Evolutionary conservation across 345 rosid genomes (phyloP).

Genomic region (Lagerstroemia speciosa): DNA sequence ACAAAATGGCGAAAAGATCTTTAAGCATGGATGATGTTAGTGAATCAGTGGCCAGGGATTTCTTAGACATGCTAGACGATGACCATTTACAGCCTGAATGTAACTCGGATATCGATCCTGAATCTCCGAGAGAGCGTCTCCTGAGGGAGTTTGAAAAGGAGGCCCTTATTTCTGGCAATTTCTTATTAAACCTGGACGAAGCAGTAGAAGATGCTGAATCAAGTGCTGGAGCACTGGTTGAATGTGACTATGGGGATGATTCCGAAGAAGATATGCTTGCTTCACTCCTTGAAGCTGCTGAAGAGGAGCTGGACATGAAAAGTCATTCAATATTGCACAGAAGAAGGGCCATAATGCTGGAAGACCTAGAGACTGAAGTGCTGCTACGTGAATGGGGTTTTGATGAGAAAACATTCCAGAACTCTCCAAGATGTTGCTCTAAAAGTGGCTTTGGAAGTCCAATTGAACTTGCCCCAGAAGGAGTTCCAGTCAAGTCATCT

Average conservation of each 20-base stretch:
- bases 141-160: conserved; percentile 71
- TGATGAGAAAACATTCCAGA: conserved; percentile 40
- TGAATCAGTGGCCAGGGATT: conserved; percentile 57
- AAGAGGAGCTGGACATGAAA: conserved; percentile 26
- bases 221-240: conserved; percentile 10
- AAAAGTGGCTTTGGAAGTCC: conserved; percentile 84
- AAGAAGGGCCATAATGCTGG: conserved; percentile 45
- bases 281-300: conserved; percentile 23
- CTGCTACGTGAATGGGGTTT: conserved; percentile 53
- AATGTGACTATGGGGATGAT: conserved; percentile 17
- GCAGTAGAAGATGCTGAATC: conserved; percentile 18
- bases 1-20: conserved; percentile 29
- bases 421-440: conserved; percentile 28
- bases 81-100: conserved; percentile 30
- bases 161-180: conserved; percentile 41
- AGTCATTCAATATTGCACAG: conserved; percentile 29
- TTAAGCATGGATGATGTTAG: conserved; percentile 55
- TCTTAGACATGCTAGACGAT: conserved; percentile 52
- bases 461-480: conserved; percentile 38
- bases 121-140: conserved; percentile 73
- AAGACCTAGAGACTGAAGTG: conserved; percentile 65
- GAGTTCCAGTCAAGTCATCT: conserved; percentile 25
- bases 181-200: conserved; percentile 28
- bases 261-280: conserved; percentile 31
- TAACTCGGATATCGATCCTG: conserved; percentile 41